phyloP scores from a whole-genome alignment of 148 eudicot genomes.

The Chenopodium berlandieri region DNA sequence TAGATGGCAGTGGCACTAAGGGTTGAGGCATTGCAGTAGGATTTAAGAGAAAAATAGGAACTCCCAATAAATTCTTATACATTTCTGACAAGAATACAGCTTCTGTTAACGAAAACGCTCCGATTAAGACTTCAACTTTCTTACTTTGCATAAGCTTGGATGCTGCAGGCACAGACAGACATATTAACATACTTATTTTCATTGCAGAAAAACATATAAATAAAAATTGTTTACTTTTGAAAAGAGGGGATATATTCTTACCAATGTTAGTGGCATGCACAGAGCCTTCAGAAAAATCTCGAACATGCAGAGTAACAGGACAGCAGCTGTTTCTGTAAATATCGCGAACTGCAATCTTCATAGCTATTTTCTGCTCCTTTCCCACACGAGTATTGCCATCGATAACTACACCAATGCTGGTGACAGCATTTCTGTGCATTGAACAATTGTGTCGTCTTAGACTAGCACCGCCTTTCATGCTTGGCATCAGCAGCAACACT shows the following conservation, averaged over 20 bases:
- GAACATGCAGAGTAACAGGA: constrained; percentile 24
- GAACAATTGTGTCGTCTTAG: constrained; percentile 3
- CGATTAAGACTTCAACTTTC: constrained; percentile 33
- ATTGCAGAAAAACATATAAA: too few species aligned
- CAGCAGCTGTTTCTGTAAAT: constrained; percentile 8
- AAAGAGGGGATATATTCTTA: background rate
- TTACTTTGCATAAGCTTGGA: constrained; percentile 11
- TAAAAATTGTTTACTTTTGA: background rate
- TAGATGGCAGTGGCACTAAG: constrained; percentile 4
- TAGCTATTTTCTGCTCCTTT: constrained; percentile 34
- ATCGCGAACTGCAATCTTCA: constrained; percentile 37
- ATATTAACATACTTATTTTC: too few species aligned
- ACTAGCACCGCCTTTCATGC: background rate
- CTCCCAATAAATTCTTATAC: constrained; percentile 1
- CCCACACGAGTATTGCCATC: constrained; percentile 32
- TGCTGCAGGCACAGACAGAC: constrained; percentile 17
- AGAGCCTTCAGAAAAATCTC: constrained; percentile 18
- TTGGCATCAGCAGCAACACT: background rate
- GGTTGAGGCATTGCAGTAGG: constrained; percentile 27
- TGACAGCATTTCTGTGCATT: background rate
- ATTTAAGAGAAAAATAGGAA: constrained; percentile 32
- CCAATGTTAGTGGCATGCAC: constrained; percentile 14
- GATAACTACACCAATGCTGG: constrained; percentile 27
- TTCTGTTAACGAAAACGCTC: constrained; percentile 26
- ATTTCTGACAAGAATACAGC: constrained; percentile 27